Evolutionary conservation across 1,284 basidiomycete species (phyloP).

Genomic region (Melampsora allii-populina): DNA sequence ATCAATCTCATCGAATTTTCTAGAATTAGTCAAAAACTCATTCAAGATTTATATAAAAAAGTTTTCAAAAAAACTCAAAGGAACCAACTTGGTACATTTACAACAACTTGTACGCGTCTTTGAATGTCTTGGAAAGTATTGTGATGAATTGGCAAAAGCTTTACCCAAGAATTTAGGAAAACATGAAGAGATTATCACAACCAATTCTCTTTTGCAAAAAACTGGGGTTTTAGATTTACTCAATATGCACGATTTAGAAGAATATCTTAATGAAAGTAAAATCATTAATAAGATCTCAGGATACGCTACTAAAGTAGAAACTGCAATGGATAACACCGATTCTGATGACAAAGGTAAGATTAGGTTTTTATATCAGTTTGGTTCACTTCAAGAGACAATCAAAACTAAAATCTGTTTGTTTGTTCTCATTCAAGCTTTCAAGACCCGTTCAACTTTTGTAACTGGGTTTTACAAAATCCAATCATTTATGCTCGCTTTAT

Average conservation of each 20-base stretch:
- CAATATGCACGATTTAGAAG: conserved; percentile 63
- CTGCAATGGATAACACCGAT: conserved; percentile 58
- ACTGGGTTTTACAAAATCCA: conserved; percentile 81
- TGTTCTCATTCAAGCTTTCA: not conserved
- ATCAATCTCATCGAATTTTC: conserved; percentile 61
- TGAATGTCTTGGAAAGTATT: conserved; percentile 63
- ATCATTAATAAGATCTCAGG: conserved; percentile 68
- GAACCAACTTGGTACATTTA: conserved; percentile 72
- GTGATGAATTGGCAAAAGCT: conserved; percentile 56
- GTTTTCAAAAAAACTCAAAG: conserved; percentile 72
- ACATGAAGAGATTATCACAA: conserved; percentile 63
- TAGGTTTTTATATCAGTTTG: conserved; percentile 14
- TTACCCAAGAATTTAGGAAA: conserved; percentile 50
- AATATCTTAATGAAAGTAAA: conserved; percentile 80
- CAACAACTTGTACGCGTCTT: conserved; percentile 72
- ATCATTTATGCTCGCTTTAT: conserved; percentile 75
- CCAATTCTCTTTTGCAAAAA: conserved; percentile 62
- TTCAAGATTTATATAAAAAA: conserved; percentile 72
- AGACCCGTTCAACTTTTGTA: conserved; percentile 55
- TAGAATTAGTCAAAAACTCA: conserved; percentile 69
- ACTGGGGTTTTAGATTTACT: conserved; percentile 58
- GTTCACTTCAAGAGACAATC: no score
- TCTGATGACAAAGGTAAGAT: conserved; percentile 27
- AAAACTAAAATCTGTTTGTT: no score
- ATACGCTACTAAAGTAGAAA: conserved; percentile 68